Percentiles rank a stretch among this genome's conserved stretches.
Evolutionary conservation across 495 filamentous ascomycete genomes (phyloP).

Genomic region (Aspergillus ellipticus): DNA sequence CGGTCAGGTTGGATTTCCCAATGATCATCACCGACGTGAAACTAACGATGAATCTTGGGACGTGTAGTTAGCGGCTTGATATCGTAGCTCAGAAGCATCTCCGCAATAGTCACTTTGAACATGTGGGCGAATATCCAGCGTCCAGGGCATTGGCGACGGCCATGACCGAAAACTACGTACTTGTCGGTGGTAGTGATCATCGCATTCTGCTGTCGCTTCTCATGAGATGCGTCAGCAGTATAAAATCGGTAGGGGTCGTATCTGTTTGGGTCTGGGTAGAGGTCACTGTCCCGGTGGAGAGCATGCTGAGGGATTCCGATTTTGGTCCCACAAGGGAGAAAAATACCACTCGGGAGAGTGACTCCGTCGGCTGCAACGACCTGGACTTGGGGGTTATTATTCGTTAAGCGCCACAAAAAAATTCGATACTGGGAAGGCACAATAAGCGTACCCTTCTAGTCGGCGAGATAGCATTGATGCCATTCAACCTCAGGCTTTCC

Average conservation of each 20-base stretch:
- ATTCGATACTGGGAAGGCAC: not conserved
- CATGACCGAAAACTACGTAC: constrained; percentile 13
- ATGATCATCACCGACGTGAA: not conserved
- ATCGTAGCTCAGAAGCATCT: constrained; percentile 13
- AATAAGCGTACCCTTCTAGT: constrained; percentile 2
- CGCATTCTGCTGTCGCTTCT: constrained; percentile 1
- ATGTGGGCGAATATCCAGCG: constrained; percentile 16
- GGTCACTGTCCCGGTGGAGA: constrained; percentile 11
- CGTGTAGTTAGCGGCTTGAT: constrained; percentile 6
- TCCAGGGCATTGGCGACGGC: constrained; percentile 12
- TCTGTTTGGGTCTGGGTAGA: constrained; percentile 7
- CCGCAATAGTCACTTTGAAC: constrained; percentile 7
- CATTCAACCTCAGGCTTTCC: constrained; percentile 12
- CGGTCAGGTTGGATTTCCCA: not conserved
- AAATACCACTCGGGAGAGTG: constrained; percentile 5
- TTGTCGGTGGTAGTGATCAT: constrained; percentile 10
- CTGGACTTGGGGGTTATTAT: too few species aligned
- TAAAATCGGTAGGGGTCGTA: constrained; percentile 15
- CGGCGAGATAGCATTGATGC: constrained; percentile 11
- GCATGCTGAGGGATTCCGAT: constrained; percentile 12
- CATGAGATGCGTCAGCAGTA: not conserved
- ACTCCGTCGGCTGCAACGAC: constrained; percentile 9
- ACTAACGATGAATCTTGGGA: constrained; percentile 11
- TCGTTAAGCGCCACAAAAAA: too few species aligned
- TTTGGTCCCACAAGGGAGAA: constrained; percentile 11